Evolutionary conservation across 768 basidiomycete species (phyloP).

Genomic region (Trichaptum fuscoviolaceum): DNA sequence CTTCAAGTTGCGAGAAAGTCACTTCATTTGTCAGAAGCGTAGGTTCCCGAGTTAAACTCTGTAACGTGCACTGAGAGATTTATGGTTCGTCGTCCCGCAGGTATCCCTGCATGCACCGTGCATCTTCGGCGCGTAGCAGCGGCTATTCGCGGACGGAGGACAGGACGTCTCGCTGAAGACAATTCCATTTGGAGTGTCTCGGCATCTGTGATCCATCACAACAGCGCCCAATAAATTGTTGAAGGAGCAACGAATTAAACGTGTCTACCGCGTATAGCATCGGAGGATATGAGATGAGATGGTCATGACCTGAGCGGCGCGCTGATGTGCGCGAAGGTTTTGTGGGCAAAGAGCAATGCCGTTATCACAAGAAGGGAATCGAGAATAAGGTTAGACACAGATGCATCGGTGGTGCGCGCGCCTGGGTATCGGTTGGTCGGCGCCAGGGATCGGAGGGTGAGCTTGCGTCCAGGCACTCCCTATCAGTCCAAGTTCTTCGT

Average conservation of each 20-base stretch:
- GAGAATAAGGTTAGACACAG: background rate
- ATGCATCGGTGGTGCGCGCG: background rate
- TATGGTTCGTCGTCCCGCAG: background rate
- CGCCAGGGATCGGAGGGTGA: background rate
- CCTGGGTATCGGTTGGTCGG: background rate
- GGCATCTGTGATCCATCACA: background rate
- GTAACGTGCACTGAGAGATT: background rate
- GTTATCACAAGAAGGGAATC: background rate
- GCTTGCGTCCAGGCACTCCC: background rate
- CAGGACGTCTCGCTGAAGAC: background rate
- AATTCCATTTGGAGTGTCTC: background rate
- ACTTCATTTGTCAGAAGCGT: background rate
- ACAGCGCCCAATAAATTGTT: background rate
- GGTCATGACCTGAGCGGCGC: background rate
- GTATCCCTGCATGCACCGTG: background rate
- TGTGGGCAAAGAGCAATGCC: background rate
- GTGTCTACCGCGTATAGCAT: background rate
- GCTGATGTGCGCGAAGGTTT: background rate
- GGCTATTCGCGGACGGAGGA: background rate
- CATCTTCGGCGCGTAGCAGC: background rate
- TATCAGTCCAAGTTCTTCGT: background rate
- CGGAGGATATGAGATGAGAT: background rate
- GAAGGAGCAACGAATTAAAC: background rate
- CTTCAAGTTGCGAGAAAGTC: background rate
- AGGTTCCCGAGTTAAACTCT: background rate